Conservation (phyloP, 1,284 basidiomycete species). For the Apiotrichum laibachii region DNA sequence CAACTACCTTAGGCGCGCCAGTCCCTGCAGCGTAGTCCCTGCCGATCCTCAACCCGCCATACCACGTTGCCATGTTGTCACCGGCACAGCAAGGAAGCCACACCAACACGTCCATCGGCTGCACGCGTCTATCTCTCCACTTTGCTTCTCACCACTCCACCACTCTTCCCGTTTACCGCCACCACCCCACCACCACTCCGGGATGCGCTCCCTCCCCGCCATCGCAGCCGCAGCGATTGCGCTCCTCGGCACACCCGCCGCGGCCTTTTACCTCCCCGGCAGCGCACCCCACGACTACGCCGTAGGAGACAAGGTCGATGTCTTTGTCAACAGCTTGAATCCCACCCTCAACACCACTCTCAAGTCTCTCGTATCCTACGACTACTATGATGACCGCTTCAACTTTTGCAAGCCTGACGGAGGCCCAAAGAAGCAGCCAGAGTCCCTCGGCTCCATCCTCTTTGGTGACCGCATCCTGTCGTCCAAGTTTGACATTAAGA, state of each 20-base stretch:
- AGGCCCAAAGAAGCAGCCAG: constrained; percentile 74
- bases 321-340: constrained; percentile 76
- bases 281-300: constrained; percentile 75
- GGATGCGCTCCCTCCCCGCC: constrained; percentile 11
- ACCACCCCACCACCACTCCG: background rate
- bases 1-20: too few relatives aligned
- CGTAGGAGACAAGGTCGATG: constrained; percentile 66
- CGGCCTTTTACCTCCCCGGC: constrained; percentile 68
- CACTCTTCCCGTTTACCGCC: background rate
- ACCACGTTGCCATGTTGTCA: too few relatives aligned
- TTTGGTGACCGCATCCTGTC: constrained; percentile 95
- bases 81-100: too few relatives aligned
- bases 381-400: constrained; percentile 56
- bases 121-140: background rate
- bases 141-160: too few relatives aligned
- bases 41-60: too few relatives aligned
- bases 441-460: constrained; percentile 86
- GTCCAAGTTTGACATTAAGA: constrained; percentile 68
- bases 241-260: constrained; percentile 28
- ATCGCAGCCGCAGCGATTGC: constrained; percentile 19
- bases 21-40: too few relatives aligned
- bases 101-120: too few relatives aligned
- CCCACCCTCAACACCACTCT: constrained; percentile 82
- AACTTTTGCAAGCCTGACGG: constrained; percentile 80
- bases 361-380: constrained; percentile 50